phyloP scores from a whole-genome alignment of 2,329 filamentous ascomycete genomes.

The Chrysosporium keratinophilum region DNA sequence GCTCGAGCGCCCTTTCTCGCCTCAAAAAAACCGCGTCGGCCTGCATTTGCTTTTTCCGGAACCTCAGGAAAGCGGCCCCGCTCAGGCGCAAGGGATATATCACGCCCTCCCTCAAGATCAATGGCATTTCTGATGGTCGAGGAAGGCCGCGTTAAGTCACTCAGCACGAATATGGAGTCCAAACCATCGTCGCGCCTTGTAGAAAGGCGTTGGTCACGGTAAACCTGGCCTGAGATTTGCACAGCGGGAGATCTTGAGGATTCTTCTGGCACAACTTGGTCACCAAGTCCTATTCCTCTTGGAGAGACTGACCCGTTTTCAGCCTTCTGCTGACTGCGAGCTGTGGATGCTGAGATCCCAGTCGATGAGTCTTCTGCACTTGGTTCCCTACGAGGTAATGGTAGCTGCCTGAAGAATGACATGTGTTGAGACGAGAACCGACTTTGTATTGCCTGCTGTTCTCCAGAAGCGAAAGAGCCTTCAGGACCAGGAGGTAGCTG shows the following conservation, averaged over 20 bases:
- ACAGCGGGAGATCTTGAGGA: neutral
- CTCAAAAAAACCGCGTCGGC: conserved; percentile 19
- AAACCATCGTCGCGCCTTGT: neutral
- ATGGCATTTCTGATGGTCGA: too few species aligned
- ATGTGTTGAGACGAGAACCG: neutral
- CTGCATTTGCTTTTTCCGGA: conserved; percentile 4
- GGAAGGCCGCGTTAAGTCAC: neutral
- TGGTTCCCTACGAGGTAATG: neutral
- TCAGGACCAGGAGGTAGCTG: neutral
- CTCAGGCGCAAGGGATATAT: neutral
- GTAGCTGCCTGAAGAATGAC: neutral
- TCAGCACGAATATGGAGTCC: neutral
- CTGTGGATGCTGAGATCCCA: neutral
- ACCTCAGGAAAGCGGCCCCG: neutral
- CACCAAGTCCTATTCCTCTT: neutral
- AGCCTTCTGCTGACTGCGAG: too few species aligned
- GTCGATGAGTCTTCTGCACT: neutral
- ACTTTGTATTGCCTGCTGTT: neutral
- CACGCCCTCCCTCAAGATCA: neutral
- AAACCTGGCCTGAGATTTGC: neutral
- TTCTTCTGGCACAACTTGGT: neutral
- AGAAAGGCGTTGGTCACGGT: neutral
- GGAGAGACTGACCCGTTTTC: neutral
- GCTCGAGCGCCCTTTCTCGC: conserved; percentile 30
- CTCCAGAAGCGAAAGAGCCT: neutral